Base-by-base conservation (phyloP, 1,284 basidiomycete genomes). In the Trametes pubescens region DNA sequence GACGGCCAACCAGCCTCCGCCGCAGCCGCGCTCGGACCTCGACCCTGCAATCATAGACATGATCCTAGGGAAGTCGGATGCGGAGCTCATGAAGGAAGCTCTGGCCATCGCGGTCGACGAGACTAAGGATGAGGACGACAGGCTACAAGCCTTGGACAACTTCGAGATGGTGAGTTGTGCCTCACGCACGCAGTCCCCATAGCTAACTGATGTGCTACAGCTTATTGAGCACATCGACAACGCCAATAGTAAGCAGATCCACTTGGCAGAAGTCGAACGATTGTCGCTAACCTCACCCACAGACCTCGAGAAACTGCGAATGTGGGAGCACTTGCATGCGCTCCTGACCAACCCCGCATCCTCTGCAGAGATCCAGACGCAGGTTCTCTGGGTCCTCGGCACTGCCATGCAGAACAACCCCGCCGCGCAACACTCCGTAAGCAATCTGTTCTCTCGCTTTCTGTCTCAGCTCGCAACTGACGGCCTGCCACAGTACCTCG, bases 351-450 rank as follows among this genome's bases (percentile, higher is more conserved):
- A 86, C 4, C 74, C 85, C 6, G 73, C 78, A 0, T 83, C 87
- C 0, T 81, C 90, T 6, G 83, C 87, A 29, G 81, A 81, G 11
- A 86, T 98, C 37, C 89, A 89, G 68, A 81, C 85, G 54, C 90
- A 94, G 62, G 88, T 90, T 0, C 82, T 96, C 13, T 99, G 97
- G 97, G 91, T 98, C 9, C 84, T 94, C 21, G 97, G 97, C 5
- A 99, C 97, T 0, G 96, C 97, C 0, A 79, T 97, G 1, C 96
- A 99, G 76, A 99, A 99, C 76, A 99, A 99, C 72, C 92, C 94
- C 5, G 86, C 91, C 58, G 95, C 95, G 0, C 97, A 99, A 74
- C 84, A 87, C 54, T 87, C 91, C 1, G 94, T 98, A 73, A 72
- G 91, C 85, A 11, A 40, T 7, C 38, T 11, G 38, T 37, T 46